Percentiles rank a stretch among this genome's conserved stretches.
Evolutionary conservation across 805 yeast genomes (phyloP).

Genomic region (Candida nemodendra): DNA sequence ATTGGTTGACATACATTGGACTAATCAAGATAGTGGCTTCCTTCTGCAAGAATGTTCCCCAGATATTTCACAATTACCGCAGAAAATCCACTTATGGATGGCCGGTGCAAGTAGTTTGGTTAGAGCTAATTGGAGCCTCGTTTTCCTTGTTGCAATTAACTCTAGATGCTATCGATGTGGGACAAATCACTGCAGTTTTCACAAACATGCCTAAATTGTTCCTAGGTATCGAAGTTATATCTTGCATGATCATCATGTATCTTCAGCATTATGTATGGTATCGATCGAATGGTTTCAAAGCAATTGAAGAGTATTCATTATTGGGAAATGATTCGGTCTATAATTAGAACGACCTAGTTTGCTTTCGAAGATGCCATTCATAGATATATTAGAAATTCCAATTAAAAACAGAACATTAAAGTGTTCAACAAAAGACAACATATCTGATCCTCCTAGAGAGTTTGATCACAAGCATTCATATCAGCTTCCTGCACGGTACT

Average conservation of each 20-base stretch:
- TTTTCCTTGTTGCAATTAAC: slow-evolving; percentile 20
- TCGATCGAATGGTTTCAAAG: neutral
- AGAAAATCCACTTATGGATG: slow-evolving; percentile 27
- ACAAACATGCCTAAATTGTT: slow-evolving; percentile 23
- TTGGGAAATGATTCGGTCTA: too few species aligned
- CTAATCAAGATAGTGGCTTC: slow-evolving; percentile 20
- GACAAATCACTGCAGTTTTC: slow-evolving; percentile 12
- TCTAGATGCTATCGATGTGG: slow-evolving; percentile 15
- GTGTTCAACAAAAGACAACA: too few species aligned
- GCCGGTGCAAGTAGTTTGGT: slow-evolving; percentile 24
- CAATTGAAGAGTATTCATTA: neutral
- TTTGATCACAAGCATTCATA: too few species aligned
- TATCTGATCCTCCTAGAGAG: too few species aligned
- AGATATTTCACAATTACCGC: slow-evolving; percentile 19
- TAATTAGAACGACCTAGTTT: too few species aligned
- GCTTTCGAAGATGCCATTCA: too few species aligned
- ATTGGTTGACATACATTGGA: slow-evolving; percentile 21
- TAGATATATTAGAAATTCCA: too few species aligned
- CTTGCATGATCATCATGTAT: slow-evolving; percentile 17
- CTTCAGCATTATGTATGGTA: slow-evolving; percentile 27
- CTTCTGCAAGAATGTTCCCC: slow-evolving; percentile 23
- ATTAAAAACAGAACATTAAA: too few species aligned
- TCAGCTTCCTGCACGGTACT: too few species aligned
- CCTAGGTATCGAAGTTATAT: slow-evolving; percentile 18
- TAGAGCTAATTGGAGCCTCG: slow-evolving; percentile 21